Conservation (phyloP, 768 basidiomycete genomes). For the Termitomyces sp. region DNA sequence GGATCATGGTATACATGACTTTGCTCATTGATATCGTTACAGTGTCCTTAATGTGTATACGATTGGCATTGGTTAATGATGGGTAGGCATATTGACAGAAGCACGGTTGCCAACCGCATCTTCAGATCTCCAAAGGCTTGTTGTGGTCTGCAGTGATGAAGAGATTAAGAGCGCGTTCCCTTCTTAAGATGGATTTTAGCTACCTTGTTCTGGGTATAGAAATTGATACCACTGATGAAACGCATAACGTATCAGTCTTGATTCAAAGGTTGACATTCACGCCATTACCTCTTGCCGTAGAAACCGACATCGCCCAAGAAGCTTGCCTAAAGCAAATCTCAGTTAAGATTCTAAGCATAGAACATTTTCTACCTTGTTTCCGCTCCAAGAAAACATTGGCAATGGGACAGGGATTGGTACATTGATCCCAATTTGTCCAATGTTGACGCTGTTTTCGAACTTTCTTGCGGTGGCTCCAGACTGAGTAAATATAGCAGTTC, state of each 20-base stretch:
- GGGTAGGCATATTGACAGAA: conserved; percentile 84
- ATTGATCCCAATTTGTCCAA: conserved; percentile 92
- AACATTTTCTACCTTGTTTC: conserved; percentile 63
- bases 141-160: conserved; percentile 61
- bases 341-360: neutral
- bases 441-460: conserved; percentile 84
- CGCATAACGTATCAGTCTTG: neutral
- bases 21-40: neutral
- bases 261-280: neutral
- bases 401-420: conserved; percentile 88
- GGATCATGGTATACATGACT: neutral
- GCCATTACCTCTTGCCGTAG: conserved; percentile 78
- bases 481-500: conserved; percentile 94
- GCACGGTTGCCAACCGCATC: conserved; percentile 76
- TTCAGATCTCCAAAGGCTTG: conserved; percentile 88
- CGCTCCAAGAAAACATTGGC: conserved; percentile 96
- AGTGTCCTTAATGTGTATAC: neutral
- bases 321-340: conserved; percentile 41
- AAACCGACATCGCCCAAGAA: conserved; percentile 85
- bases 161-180: neutral
- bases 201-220: conserved; percentile 95
- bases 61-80: conserved; percentile 35
- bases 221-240: conserved; percentile 70
- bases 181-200: neutral
- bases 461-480: conserved; percentile 92